Evolutionary conservation across 768 basidiomycete species (phyloP).

Genomic region (Hortiboletus flavorubellus): DNA sequence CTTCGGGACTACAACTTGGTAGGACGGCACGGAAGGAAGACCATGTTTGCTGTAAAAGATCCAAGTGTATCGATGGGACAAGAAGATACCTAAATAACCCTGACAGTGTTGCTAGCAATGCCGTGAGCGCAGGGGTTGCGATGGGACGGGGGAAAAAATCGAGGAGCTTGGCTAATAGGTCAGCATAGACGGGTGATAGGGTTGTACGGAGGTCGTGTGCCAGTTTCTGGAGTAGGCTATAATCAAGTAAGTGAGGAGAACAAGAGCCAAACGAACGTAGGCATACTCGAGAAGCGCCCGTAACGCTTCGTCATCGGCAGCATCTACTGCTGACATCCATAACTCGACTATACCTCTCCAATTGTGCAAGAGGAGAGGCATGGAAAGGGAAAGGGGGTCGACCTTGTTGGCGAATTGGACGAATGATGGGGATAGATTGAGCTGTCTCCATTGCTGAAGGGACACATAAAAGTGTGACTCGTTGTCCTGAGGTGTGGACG

Average conservation of each 20-base stretch:
- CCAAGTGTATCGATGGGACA: conserved; percentile 53
- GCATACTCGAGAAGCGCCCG: conserved; percentile 74
- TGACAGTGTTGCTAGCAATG: conserved; percentile 65
- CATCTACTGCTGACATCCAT: conserved; percentile 59
- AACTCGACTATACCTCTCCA: conserved; percentile 64
- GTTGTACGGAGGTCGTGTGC: conserved; percentile 80
- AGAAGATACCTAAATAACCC: conserved; percentile 71
- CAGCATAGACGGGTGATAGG: conserved; percentile 56
- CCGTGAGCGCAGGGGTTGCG: conserved; percentile 55
- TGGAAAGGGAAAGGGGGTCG: conserved; percentile 61
- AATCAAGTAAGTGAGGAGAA: conserved; percentile 9
- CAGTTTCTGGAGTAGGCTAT: conserved; percentile 74
- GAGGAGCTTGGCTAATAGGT: conserved; percentile 55
- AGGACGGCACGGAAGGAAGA: conserved; percentile 44
- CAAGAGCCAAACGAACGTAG: background rate
- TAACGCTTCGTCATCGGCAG: conserved; percentile 69
- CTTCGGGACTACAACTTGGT: conserved; percentile 61
- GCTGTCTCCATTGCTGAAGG: conserved; percentile 71
- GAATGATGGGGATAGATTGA: conserved; percentile 77
- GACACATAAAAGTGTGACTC: conserved; percentile 77
- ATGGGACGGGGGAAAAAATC: conserved; percentile 56
- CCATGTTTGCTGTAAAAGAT: conserved; percentile 64
- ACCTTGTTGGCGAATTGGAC: conserved; percentile 62
- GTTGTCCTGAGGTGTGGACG: conserved; percentile 50
- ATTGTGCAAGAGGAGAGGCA: conserved; percentile 80